phyloP scores from a whole-genome alignment of 108 stramenopile species.

The Cylindrotheca fusiformis region DNA sequence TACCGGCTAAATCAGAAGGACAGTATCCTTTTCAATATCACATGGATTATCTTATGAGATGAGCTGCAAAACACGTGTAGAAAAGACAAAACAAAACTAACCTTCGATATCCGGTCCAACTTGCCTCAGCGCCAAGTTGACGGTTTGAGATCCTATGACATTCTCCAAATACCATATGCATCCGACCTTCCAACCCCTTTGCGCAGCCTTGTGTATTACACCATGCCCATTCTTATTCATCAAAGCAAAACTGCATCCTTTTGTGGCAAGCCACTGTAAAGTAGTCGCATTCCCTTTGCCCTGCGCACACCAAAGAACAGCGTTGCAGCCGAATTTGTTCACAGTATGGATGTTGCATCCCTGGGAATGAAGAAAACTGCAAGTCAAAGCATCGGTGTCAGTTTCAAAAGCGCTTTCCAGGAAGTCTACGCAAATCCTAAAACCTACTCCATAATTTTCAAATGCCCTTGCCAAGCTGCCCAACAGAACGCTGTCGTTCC shows the following conservation, averaged over 20 bases:
- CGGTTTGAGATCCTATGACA: background rate
- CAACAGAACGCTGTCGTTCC: constrained; percentile 89
- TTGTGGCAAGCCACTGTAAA: constrained; percentile 53
- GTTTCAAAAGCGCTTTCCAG: too few relatives aligned
- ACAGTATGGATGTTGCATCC: constrained; percentile 50
- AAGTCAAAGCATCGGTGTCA: background rate
- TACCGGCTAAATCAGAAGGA: constrained; percentile 83
- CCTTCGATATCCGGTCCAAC: constrained; percentile 45
- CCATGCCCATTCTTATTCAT: constrained; percentile 81
- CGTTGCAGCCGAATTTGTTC: constrained; percentile 83
- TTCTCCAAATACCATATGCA: constrained; percentile 58
- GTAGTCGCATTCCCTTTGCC: constrained; percentile 39
- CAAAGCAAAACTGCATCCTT: constrained; percentile 44
- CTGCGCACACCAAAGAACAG: constrained; percentile 81
- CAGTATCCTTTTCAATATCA: constrained; percentile 67
- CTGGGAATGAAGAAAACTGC: constrained; percentile 25
- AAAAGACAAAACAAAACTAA: background rate
- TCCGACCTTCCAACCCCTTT: constrained; percentile 53
- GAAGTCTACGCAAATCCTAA: too few relatives aligned
- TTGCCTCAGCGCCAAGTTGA: constrained; percentile 11
- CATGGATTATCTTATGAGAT: too few relatives aligned
- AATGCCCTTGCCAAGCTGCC: constrained; percentile 85
- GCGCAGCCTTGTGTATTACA: constrained; percentile 82
- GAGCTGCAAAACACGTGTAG: too few relatives aligned
- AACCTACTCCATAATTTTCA: constrained; percentile 52